phyloP scores from a whole-genome alignment of 257 asterid species.

The Scutellaria galericulata region DNA sequence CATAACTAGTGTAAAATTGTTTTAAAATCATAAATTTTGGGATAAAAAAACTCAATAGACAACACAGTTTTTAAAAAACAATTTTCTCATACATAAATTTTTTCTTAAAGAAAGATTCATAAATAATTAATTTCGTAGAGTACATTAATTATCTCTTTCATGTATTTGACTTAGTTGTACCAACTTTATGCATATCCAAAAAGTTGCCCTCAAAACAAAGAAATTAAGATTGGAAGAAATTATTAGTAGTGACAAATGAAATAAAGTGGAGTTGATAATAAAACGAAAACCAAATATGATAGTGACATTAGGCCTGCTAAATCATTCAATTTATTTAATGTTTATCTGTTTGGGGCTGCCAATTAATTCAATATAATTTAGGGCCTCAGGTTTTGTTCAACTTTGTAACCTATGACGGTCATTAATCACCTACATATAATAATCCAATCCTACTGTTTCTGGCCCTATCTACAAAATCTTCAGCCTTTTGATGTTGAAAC shows the following conservation, averaged over 20 bases:
- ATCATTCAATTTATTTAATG: neutral
- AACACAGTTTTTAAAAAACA: too few species aligned
- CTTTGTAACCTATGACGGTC: slow-evolving; percentile 32
- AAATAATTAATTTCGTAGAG: too few species aligned
- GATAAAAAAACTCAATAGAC: too few species aligned
- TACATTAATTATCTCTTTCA: neutral
- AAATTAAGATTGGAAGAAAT: slow-evolving; percentile 22
- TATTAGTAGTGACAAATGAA: slow-evolving; percentile 35
- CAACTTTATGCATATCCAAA: slow-evolving; percentile 26
- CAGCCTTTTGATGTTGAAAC: slow-evolving; percentile 11
- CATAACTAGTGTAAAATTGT: too few species aligned
- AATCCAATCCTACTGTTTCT: slow-evolving; percentile 30
- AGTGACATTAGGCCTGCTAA: slow-evolving; percentile 31
- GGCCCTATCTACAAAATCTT: slow-evolving; percentile 22
- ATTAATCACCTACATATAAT: slow-evolving; percentile 31
- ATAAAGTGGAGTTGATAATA: slow-evolving; percentile 23
- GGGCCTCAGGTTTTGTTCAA: slow-evolving; percentile 24
- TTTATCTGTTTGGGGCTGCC: slow-evolving; percentile 34
- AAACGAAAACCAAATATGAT: slow-evolving; percentile 42
- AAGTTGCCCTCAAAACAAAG: slow-evolving; percentile 10
- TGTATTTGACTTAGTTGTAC: slow-evolving; percentile 24
- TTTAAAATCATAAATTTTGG: too few species aligned
- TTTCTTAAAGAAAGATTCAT: too few species aligned
- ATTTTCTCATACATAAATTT: too few species aligned
- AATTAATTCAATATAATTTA: slow-evolving; percentile 22